Conservation (phyloP, 805 yeast genomes). For the Starmerella powellii region DNA sequence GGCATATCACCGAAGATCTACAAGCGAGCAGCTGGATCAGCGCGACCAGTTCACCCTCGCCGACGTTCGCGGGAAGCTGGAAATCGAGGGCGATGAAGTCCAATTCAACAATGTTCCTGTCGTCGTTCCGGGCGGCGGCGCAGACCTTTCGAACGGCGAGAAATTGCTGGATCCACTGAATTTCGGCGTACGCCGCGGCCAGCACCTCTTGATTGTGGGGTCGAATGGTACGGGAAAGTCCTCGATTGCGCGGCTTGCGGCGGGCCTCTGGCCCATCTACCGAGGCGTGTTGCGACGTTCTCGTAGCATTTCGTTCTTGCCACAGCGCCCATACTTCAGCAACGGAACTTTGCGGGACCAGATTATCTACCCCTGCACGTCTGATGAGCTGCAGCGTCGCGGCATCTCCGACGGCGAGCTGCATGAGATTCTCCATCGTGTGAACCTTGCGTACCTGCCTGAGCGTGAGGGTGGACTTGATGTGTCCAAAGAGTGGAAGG, state of each 20-base stretch:
- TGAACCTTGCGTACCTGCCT: slow-evolving; percentile 66
- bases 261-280: slow-evolving; percentile 87
- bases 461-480: slow-evolving; percentile 47
- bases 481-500: slow-evolving; percentile 62
- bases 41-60: slow-evolving; percentile 27
- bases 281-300: slow-evolving; percentile 74
- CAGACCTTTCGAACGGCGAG: slow-evolving; percentile 34
- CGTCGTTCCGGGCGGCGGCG: slow-evolving; percentile 48
- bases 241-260: slow-evolving; percentile 67
- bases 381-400: slow-evolving; percentile 60
- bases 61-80: slow-evolving; percentile 69
- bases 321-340: slow-evolving; percentile 76
- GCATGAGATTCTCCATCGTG: slow-evolving; percentile 55
- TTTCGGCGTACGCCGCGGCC: slow-evolving; percentile 49
- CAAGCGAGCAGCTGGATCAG: slow-evolving; percentile 1
- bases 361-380: slow-evolving; percentile 72
- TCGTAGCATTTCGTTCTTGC: slow-evolving; percentile 50
- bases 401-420: slow-evolving; percentile 63
- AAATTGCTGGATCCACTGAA: slow-evolving; percentile 49
- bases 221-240: slow-evolving; percentile 87
- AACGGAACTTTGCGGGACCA: slow-evolving; percentile 81
- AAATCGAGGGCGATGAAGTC: slow-evolving; percentile 62
- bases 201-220: slow-evolving; percentile 69
- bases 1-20: slow-evolving; percentile 20
- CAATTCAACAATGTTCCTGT: slow-evolving; percentile 74